Evolutionary conservation across 139 green algal species (phyloP).

Genomic region (Edaphochlamys debaryana): DNA sequence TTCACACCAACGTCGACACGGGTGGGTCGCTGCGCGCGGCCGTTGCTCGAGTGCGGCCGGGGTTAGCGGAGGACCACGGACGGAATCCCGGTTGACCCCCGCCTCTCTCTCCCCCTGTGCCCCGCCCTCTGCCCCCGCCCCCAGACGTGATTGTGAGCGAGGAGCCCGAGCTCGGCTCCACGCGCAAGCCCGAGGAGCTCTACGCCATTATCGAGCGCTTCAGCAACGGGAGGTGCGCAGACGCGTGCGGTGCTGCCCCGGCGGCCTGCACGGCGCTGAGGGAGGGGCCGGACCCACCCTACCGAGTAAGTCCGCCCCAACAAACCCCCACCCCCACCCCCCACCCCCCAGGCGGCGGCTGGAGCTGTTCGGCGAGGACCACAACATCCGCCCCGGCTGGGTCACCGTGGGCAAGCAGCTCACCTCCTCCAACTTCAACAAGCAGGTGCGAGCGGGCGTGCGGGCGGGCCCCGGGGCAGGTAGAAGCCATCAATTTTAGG

Average conservation of each 20-base stretch:
- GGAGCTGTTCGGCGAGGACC: slow-evolving; percentile 90
- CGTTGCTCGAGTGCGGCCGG: no score
- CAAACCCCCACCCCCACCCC: neutral
- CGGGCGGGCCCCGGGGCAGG: neutral
- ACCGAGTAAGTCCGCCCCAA: neutral
- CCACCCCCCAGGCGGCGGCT: slow-evolving; percentile 57
- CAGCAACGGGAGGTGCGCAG: slow-evolving; percentile 39
- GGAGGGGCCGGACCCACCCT: no score
- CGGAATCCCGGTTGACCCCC: no score
- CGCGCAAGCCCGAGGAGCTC: slow-evolving; percentile 83
- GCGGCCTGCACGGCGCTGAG: no score
- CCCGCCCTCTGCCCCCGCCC: no score
- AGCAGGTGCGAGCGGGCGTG: slow-evolving; percentile 40
- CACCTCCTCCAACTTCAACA: slow-evolving; percentile 78
- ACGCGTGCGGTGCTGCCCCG: neutral
- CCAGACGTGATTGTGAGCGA: slow-evolving; percentile 83
- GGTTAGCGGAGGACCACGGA: no score
- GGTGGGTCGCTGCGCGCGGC: no score
- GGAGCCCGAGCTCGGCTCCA: slow-evolving; percentile 76
- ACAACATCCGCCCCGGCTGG: slow-evolving; percentile 88
- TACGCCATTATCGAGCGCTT: slow-evolving; percentile 90
- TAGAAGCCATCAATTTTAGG: no score
- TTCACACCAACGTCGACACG: slow-evolving; percentile 88
- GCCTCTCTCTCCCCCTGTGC: no score
- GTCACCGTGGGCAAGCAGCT: slow-evolving; percentile 81